Conservation (phyloP, 345 rosid genomes). For the Rhodamnia argentea region DNA sequence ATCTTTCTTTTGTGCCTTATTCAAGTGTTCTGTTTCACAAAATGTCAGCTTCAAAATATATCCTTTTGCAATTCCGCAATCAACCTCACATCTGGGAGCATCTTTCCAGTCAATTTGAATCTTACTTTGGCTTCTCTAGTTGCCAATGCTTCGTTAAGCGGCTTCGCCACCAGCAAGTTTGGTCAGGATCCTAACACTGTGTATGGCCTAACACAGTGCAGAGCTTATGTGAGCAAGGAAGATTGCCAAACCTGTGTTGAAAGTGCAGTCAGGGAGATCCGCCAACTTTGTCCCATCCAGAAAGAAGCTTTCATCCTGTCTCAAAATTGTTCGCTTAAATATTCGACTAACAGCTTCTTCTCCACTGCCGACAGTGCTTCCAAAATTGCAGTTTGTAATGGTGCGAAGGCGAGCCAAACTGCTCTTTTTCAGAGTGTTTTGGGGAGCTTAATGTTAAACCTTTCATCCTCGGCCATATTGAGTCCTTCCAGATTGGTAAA, state of each 20-base stretch:
- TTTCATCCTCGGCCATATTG: conserved; percentile 11
- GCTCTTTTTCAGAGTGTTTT: conserved; percentile 6
- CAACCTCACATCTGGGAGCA: conserved; percentile 14
- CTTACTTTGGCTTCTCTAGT: conserved; percentile 7
- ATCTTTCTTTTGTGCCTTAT: not conserved
- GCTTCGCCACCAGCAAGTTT: not conserved
- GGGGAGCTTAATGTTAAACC: conserved; percentile 1
- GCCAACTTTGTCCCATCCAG: conserved; percentile 10
- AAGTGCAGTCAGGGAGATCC: not conserved
- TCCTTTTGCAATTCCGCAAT: not conserved
- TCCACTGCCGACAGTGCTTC: not conserved
- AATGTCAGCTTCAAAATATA: not conserved
- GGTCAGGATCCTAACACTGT: conserved; percentile 4
- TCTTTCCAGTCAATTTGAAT: conserved; percentile 10
- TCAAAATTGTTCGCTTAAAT: conserved; percentile 10
- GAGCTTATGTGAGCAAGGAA: conserved; percentile 5
- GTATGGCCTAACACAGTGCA: conserved; percentile 19
- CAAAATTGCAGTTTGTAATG: rapidly evolving
- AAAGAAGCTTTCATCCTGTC: conserved; percentile 9
- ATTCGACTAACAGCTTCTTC: conserved; percentile 17
- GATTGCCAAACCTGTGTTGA: conserved; percentile 17
- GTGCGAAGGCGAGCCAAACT: not conserved
- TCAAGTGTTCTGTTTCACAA: not conserved
- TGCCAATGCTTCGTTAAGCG: conserved; percentile 10
- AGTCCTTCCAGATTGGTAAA: conserved; percentile 13